phyloP scores from a whole-genome alignment of 352 stramenopile species.

The Pseudoperonospora humuli region DNA sequence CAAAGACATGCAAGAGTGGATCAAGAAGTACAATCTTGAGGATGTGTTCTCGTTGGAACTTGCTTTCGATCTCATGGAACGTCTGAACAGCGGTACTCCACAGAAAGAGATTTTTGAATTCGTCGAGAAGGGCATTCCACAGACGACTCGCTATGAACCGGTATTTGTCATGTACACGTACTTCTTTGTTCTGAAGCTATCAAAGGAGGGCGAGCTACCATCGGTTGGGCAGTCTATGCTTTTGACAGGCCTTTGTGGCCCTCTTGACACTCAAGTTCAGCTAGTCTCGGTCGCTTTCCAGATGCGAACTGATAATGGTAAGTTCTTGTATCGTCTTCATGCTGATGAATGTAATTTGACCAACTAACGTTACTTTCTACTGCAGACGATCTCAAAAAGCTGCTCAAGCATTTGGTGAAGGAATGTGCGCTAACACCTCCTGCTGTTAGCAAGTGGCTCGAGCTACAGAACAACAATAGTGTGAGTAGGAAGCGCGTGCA shows the following conservation, averaged over 20 bases:
- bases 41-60: constrained; percentile 48
- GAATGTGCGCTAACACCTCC: constrained; percentile 39
- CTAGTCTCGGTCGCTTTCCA: constrained; percentile 66
- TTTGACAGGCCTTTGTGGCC: constrained; percentile 61
- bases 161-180: constrained; percentile 60
- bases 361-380: constrained; percentile 6
- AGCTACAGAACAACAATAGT: constrained; percentile 72
- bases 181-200: constrained; percentile 52
- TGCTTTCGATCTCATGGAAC: constrained; percentile 48
- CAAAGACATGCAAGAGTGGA: constrained; percentile 57
- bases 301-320: constrained; percentile 48
- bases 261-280: constrained; percentile 48
- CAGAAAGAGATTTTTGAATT: constrained; percentile 49
- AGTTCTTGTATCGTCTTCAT: constrained; percentile 1
- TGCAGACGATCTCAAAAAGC: constrained; percentile 54
- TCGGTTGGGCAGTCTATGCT: constrained; percentile 60
- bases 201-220: constrained; percentile 45
- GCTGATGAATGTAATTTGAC: background rate
- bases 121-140: constrained; percentile 46
- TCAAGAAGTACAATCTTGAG: constrained; percentile 49
- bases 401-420: constrained; percentile 66
- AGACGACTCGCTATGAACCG: constrained; percentile 38
- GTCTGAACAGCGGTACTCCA: constrained; percentile 34
- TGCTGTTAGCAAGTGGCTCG: constrained; percentile 62
- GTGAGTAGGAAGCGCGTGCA: constrained; percentile 56